phyloP scores from a whole-genome alignment of 176 grass and related monocot species.

The Neostapfia colusana region DNA sequence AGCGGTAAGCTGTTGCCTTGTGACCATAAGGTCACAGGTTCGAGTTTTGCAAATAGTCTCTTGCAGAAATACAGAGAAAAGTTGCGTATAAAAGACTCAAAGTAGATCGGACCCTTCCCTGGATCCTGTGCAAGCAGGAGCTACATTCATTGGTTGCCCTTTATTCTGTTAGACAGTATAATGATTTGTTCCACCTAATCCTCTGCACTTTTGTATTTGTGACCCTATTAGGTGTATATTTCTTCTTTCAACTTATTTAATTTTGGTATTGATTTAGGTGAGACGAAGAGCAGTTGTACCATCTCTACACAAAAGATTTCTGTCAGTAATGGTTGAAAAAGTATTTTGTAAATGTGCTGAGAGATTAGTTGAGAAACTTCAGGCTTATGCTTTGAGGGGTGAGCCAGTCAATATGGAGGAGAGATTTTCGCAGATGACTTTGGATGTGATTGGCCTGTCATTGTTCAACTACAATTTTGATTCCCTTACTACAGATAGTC shows the following conservation, averaged over 20 bases:
- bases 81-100: no score
- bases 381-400: constrained; percentile 59
- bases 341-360: constrained; percentile 86
- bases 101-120: no score
- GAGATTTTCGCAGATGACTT: constrained; percentile 89
- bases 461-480: constrained; percentile 99
- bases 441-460: constrained; percentile 93
- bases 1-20: no score
- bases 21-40: no score
- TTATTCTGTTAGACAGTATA: neutral
- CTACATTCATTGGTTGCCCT: no score
- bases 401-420: constrained; percentile 90
- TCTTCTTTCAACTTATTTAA: constrained; percentile 31
- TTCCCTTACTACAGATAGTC: constrained; percentile 83
- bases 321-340: constrained; percentile 88
- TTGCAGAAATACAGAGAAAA: no score
- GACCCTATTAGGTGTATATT: neutral
- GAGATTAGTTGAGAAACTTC: constrained; percentile 89
- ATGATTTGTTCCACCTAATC: neutral
- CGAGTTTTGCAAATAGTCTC: no score
- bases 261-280: constrained; percentile 50
- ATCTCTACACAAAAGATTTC: constrained; percentile 87
- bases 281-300: constrained; percentile 82
- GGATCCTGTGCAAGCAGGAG: no score
- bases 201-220: neutral